phyloP scores from a whole-genome alignment of 1,284 basidiomycete species.

The Porphyrellus sp. region DNA sequence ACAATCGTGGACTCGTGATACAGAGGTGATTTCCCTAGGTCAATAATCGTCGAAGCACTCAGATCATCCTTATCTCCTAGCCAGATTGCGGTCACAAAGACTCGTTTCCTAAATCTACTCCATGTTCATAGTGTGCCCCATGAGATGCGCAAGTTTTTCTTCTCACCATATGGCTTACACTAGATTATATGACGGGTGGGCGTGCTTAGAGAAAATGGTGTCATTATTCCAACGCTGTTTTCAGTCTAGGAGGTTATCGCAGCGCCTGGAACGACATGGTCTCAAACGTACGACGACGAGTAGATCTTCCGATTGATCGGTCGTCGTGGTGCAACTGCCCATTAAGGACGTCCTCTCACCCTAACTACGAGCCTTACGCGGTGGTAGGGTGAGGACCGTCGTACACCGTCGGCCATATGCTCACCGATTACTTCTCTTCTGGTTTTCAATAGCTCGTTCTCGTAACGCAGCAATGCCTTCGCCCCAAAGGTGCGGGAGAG shows the following conservation, averaged over 20 bases:
- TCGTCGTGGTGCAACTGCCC: conserved; percentile 89
- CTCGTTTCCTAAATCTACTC: conserved; percentile 95
- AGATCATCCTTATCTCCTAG: conserved; percentile 92
- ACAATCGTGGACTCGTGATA: neutral
- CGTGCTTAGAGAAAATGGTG: conserved; percentile 75
- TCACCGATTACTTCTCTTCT: conserved; percentile 53
- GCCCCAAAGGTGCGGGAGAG: conserved; percentile 91
- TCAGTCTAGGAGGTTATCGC: conserved; percentile 92
- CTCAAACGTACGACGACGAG: conserved; percentile 97
- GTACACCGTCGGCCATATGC: conserved; percentile 2
- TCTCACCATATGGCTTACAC: neutral
- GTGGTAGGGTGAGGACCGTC: conserved; percentile 74
- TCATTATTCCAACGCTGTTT: conserved; percentile 83
- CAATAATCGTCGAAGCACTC: conserved; percentile 90
- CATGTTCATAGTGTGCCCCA: conserved; percentile 95
- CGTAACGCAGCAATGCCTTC: conserved; percentile 88
- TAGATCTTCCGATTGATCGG: conserved; percentile 98
- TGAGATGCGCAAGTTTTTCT: conserved; percentile 63
- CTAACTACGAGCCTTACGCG: conserved; percentile 83
- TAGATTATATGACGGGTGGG: conserved; percentile 53
- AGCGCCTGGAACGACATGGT: conserved; percentile 92
- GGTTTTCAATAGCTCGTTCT: conserved; percentile 88
- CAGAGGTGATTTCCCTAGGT: conserved; percentile 49
- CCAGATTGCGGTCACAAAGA: conserved; percentile 87
- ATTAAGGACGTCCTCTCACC: conserved; percentile 91